Evolutionary conservation across 768 basidiomycete genomes (phyloP), one percentile per base, ranked within the genome.

Genomic region (Amanita molliuscula): DNA sequence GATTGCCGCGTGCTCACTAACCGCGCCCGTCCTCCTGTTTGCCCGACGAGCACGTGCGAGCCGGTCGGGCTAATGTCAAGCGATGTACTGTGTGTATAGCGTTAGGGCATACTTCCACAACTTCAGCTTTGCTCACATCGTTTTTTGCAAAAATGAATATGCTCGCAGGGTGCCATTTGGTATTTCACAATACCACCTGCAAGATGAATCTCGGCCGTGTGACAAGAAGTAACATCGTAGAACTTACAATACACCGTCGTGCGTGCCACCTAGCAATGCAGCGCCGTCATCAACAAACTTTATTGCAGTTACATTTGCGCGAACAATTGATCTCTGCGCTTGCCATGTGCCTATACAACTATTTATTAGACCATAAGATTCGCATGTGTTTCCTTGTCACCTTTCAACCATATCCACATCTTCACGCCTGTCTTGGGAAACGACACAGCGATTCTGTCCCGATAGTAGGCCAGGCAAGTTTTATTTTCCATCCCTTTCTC

Each of bases 101-200:
- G 4, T 15, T 15, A 46, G 31, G 34, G 20, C 37, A 25, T 44
- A 29, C 50, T 51, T 42, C 33, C 18, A 10, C 13, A 20, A 50
- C 40, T 36, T 23, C n/a, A 38, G 25, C 43, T 21, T 21, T 9
- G 65, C 78, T 54, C 55, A 82, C 83, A 85, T 76, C 62, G 71
- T 75, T 38, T 73, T 65, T 61, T 75, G 69, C 53, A 84, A 66
- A 57, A 83, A 82, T 5, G 74, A 67, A 50, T 77, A 77, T 9
- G 77, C 80, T 4, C 77, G 74, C 40, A 82, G 64, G 10, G 76
- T 82, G 23, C 82, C 82, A 54, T 82, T 82, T 0, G 81, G 80
- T 52, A 85, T 66, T 58, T 79, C 77, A 55, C 78, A 82, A 59
- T 79, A 74, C 83, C 84, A 84, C 53, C 82, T 84, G 50, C 23